Evolutionary conservation across 495 filamentous ascomycete species (phyloP), one percentile per base, ranked within the genome.

Genomic region (Penicillium cinerascens): DNA sequence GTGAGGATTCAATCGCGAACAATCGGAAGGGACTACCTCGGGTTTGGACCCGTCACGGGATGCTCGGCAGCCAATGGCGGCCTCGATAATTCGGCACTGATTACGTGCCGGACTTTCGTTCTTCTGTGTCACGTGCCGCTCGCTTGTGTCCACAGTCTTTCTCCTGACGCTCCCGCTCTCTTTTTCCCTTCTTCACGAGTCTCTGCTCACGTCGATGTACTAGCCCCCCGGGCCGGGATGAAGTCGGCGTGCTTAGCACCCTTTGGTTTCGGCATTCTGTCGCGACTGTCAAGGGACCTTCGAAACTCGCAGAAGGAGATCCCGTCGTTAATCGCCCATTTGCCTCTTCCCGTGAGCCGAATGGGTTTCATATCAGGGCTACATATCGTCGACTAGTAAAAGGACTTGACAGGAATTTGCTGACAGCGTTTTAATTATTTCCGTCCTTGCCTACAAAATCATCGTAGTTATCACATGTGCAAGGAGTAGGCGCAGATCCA

Each of bases 321-420:
- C 37, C 60, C 77, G 29, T 77, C 76, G 78, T 80, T 80, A 80
- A 80, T 80, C 78, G 76, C 78, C 72, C 78, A 70, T 72, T 76
- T 66, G 67, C 63, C 63, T 74, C 73, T 75, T 47, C 58, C 74
- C 49, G 75, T 77, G 74, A 69, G 67, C 66, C 52, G 62, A 58
- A 73, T 56, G 74, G 73, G 74, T 77, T 77, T 77, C 74, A 77
- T 77, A 76, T 77, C 74, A 77, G 73, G 74, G 74, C 68, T 65
- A 77, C 74, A 77, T 75, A 50, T 54, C 29, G 41, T 36, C 2
- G 49, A 43, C 21, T 7, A 18, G 8, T 47, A 27, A n/a, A 49
- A 46, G 13, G 18, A 17, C 22, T 44, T 29, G 8, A 49, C 22
- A 38, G 29, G 29, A 13, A 33, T 33, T 10, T 13, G 1, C 29